Conservation (phyloP, 2,329 filamentous ascomycete species). For the Emydomyces testavorans region DNA sequence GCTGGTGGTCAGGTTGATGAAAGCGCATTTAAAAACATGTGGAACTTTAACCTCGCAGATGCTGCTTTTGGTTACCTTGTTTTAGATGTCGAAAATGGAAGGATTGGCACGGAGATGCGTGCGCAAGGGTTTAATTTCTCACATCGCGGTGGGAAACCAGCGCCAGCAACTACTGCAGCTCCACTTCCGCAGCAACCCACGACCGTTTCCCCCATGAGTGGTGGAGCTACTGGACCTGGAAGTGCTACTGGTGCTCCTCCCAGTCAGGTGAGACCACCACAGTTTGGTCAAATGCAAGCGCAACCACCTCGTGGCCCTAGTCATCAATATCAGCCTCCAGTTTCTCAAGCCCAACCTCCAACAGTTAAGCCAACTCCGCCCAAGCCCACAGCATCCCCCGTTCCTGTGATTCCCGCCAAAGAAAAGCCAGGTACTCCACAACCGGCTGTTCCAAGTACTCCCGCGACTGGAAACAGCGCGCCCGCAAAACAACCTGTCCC, state of each 20-base stretch:
- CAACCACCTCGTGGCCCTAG: slow-evolving; percentile 22
- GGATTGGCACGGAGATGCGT: slow-evolving; percentile 96
- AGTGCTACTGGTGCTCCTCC: slow-evolving; percentile 25
- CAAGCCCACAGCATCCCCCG: slow-evolving; percentile 27
- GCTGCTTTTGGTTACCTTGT: slow-evolving; percentile 95
- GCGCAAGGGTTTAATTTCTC: slow-evolving; percentile 99
- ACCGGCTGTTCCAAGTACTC: slow-evolving; percentile 24
- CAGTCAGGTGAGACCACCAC: slow-evolving; percentile 26
- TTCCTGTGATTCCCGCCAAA: slow-evolving; percentile 36
- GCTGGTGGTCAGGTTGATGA: slow-evolving; percentile 85
- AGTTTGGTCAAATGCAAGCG: slow-evolving; percentile 33
- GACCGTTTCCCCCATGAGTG: slow-evolving; percentile 18
- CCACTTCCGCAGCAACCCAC: slow-evolving; percentile 13
- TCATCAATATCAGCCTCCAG: slow-evolving; percentile 25
- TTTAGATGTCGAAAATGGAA: slow-evolving; percentile 84
- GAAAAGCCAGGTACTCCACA: slow-evolving; percentile 43
- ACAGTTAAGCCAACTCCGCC: slow-evolving; percentile 23
- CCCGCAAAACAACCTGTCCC: slow-evolving; percentile 29
- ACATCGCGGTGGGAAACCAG: slow-evolving; percentile 77
- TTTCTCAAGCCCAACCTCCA: slow-evolving; percentile 23
- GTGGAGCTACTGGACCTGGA: slow-evolving; percentile 15
- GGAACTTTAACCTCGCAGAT: slow-evolving; percentile 98
- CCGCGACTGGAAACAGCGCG: slow-evolving; percentile 20
- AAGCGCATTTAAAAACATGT: slow-evolving; percentile 99
- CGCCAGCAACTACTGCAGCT: slow-evolving; percentile 23